Evolutionary conservation across 805 yeast genomes (phyloP).

Genomic region (Metschnikowia similis): DNA sequence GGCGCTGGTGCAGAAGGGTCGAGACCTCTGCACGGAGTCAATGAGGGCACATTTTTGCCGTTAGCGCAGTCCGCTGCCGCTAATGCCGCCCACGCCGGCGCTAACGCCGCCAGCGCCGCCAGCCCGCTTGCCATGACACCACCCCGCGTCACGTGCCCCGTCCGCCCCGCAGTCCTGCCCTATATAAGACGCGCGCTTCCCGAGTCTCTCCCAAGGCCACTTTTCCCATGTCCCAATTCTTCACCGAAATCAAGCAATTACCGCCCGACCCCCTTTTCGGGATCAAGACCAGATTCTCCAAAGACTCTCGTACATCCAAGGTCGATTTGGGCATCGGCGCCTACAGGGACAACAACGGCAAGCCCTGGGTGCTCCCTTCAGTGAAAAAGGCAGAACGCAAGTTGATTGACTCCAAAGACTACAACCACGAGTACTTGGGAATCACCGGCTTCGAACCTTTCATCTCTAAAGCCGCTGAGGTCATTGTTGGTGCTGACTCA

Average conservation of each 20-base stretch:
- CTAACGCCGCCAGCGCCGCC: too few species aligned
- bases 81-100: too few species aligned
- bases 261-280: slow-evolving; percentile 90
- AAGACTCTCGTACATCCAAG: slow-evolving; percentile 58
- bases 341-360: slow-evolving; percentile 63
- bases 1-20: too few species aligned
- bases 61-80: too few species aligned
- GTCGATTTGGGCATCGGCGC: slow-evolving; percentile 88
- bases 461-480: slow-evolving; percentile 65
- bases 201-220: neutral
- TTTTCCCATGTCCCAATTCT: slow-evolving; percentile 31
- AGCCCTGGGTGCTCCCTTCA: slow-evolving; percentile 69
- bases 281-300: slow-evolving; percentile 59
- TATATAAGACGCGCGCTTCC: neutral
- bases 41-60: too few species aligned
- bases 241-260: slow-evolving; percentile 51
- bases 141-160: neutral
- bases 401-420: slow-evolving; percentile 50
- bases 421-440: slow-evolving; percentile 77
- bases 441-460: slow-evolving; percentile 72
- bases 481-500: slow-evolving; percentile 60
- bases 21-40: too few species aligned
- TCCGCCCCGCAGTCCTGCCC: slow-evolving; percentile 4
- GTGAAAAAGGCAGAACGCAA: slow-evolving; percentile 65
- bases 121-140: neutral